phyloP scores from a whole-genome alignment of 768 basidiomycete genomes.

The Leccinum subgranulosum region DNA sequence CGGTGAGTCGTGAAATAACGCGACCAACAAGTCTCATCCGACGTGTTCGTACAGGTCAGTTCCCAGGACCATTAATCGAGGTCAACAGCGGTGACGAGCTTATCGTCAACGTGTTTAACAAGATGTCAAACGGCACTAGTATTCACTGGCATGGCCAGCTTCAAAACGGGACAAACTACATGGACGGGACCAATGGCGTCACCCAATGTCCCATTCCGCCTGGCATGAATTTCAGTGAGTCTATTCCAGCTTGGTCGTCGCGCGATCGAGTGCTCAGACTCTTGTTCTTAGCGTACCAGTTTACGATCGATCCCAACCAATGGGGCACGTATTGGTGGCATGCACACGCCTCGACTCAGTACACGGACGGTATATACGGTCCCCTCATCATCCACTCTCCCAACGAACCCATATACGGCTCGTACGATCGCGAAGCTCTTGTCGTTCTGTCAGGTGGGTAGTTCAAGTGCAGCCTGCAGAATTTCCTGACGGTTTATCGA shows the following conservation, averaged over 20 bases:
- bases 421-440: slow-evolving; percentile 40
- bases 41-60: slow-evolving; percentile 25
- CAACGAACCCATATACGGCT: slow-evolving; percentile 27
- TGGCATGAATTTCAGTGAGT: slow-evolving; percentile 39
- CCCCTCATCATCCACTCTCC: slow-evolving; percentile 46
- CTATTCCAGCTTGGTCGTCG: not conserved
- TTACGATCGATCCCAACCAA: slow-evolving; percentile 39
- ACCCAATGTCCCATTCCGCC: slow-evolving; percentile 56
- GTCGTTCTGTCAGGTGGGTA: slow-evolving; percentile 35
- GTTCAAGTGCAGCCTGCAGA: not conserved
- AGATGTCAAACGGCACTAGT: slow-evolving; percentile 29
- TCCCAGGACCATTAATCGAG: slow-evolving; percentile 34
- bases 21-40: not conserved
- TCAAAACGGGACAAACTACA: slow-evolving; percentile 46
- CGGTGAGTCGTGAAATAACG: slow-evolving; percentile 21
- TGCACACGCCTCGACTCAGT: slow-evolving; percentile 36
- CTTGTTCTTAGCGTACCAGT: slow-evolving; percentile 30
- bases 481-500: not conserved
- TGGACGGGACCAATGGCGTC: slow-evolving; percentile 45
- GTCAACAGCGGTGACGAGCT: slow-evolving; percentile 35
- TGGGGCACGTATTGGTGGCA: slow-evolving; percentile 52
- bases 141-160: slow-evolving; percentile 37
- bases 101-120: slow-evolving; percentile 35
- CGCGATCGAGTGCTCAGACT: not conserved
- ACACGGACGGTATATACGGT: slow-evolving; percentile 50